phyloP scores from a whole-genome alignment of 805 yeast species.

The Kodamaea nitidulidarum region DNA sequence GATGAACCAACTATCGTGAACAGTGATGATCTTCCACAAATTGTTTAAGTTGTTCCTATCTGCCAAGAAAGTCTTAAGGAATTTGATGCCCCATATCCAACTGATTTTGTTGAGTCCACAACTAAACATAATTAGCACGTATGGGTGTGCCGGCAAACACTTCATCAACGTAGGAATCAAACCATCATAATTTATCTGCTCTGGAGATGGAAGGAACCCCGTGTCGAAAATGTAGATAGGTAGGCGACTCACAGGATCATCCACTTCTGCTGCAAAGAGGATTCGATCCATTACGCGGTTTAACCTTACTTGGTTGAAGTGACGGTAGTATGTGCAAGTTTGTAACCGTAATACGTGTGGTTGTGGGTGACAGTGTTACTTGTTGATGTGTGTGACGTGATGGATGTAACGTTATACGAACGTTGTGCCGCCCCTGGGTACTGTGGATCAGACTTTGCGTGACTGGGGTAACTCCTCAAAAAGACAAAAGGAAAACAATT shows the following conservation, averaged over 20 bases:
- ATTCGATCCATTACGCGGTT: constrained; percentile 40
- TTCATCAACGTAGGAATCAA: constrained; percentile 55
- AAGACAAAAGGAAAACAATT: too few species aligned
- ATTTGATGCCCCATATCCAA: constrained; percentile 67
- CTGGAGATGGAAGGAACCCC: constrained; percentile 66
- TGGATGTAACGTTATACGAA: too few species aligned
- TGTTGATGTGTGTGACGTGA: too few species aligned
- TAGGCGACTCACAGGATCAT: constrained; percentile 62
- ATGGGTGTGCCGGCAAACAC: constrained; percentile 57
- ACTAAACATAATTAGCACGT: constrained; percentile 71
- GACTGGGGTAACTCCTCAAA: too few species aligned
- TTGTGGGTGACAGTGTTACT: too few species aligned
- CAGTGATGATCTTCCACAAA: constrained; percentile 64
- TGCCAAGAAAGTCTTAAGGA: constrained; percentile 54
- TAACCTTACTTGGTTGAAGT: too few species aligned
- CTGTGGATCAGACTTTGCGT: too few species aligned
- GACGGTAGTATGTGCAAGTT: too few species aligned
- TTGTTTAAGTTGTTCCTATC: constrained; percentile 44
- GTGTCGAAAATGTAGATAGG: constrained; percentile 85
- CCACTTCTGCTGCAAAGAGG: constrained; percentile 55
- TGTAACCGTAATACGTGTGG: too few species aligned
- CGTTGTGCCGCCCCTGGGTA: too few species aligned
- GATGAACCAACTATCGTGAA: constrained; percentile 89
- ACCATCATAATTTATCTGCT: constrained; percentile 39
- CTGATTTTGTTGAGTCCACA: constrained; percentile 68